phyloP scores from a whole-genome alignment of 2,329 filamentous ascomycete genomes.

The Aureobasidium pullulans region DNA sequence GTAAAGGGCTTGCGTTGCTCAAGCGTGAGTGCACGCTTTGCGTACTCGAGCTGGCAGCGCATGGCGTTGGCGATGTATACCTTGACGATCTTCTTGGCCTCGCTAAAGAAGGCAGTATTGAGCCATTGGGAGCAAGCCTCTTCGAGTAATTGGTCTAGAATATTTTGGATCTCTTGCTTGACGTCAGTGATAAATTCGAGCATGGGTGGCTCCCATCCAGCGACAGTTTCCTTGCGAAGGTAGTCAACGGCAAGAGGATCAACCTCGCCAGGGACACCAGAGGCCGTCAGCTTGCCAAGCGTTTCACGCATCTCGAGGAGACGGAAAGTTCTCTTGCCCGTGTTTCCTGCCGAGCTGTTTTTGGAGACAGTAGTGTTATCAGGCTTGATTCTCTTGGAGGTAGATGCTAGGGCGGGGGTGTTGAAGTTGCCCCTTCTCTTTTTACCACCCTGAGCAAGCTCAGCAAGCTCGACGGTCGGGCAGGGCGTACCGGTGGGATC shows the following conservation, averaged over 20 bases:
- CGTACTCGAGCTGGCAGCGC: conserved; percentile 21
- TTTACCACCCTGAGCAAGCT: neutral
- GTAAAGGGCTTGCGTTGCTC: conserved; percentile 33
- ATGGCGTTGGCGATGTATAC: conserved; percentile 24
- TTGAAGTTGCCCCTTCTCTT: neutral
- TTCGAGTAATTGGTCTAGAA: conserved; percentile 17
- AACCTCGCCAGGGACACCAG: conserved; percentile 28
- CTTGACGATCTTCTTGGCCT: conserved; percentile 22
- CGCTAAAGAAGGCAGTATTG: conserved; percentile 25
- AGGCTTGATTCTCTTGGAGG: conserved; percentile 3
- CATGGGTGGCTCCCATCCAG: conserved; percentile 26
- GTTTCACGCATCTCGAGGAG: conserved; percentile 7
- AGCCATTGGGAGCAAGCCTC: conserved; percentile 25
- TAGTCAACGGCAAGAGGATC: conserved; percentile 28
- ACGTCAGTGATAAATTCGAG: conserved; percentile 25
- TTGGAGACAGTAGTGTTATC: neutral
- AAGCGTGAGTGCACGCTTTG: conserved; percentile 22
- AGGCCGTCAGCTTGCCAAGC: conserved; percentile 16
- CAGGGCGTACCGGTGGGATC: conserved; percentile 14
- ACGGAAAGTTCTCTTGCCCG: neutral
- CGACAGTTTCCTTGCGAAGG: conserved; percentile 25
- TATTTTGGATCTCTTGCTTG: conserved; percentile 19
- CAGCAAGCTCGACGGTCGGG: neutral
- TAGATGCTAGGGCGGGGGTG: neutral
- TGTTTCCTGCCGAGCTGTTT: neutral